Evolutionary conservation across 164 flowering plant genomes (phyloP), one percentile per base, ranked within the genome.

Genomic region (Piper betle): DNA sequence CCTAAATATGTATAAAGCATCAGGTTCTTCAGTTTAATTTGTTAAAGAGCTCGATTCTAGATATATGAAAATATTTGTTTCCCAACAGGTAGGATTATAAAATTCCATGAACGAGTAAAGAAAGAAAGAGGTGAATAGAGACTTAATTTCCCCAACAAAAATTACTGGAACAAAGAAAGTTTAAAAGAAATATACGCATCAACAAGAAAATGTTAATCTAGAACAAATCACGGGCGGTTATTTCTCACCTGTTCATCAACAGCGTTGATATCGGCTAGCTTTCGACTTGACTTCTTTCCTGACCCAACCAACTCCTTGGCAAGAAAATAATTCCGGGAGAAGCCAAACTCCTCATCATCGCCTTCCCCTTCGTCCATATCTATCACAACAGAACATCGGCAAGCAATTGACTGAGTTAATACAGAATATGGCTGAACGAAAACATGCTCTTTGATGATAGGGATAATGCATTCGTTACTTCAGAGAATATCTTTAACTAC

Each of bases 281-380:
- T 93, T 55, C 60, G 71, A 37, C 80, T 39, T 0, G 94, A 88
- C 83, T 83, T 93, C 79, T 85, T 93, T n/a, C 71, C 72, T 0
- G 95, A 77, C 9, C 85, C 81, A 6, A 80, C 75, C 67, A 79
- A 69, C 64, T 93, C 99, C 75, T 91, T 90, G 4, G 97, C 89
- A 13, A 93, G 79, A 63, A 91, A 75, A 55, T 75, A 75, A 39
- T 93, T 93, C 65, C 97, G 79, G 1, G 97, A 86, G 78, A 93
- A 93, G 52, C 82, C 96, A 33, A 82, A 88, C 65, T 90, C 98
- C 9, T 86, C 92, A 15, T 84, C 97, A 0, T 84, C 96, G 10
- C 19, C 70, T 6, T 81, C 80, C 25, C 66, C 63, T 8, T 37
- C 39, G 18, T 84, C 90, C 90, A 84, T 84, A 46, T 10, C 50